A percentile compares a stretch with the other conserved stretches of the same genome.
These are phyloP conservation scores for Tolypocladium amazonense DNA, from an alignment of 2,329 filamentous ascomycete species.

Conservation along the genomic window DNA sequence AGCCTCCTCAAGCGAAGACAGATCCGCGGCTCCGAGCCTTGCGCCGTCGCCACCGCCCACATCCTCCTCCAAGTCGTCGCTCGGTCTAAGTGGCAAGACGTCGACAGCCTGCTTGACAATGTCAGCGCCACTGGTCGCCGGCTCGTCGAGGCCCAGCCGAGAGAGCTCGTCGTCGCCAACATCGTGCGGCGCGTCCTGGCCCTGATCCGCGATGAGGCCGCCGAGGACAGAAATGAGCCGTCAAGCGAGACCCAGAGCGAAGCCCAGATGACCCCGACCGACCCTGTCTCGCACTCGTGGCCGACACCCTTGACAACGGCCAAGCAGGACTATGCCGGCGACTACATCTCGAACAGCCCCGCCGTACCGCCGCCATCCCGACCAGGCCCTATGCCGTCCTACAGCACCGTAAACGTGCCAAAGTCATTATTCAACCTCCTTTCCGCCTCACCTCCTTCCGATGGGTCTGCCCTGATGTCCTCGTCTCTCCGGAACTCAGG, in stretches of 20 bases:
- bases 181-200: slow-evolving; percentile 85
- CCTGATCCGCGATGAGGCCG: slow-evolving; percentile 82
- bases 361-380: slow-evolving; percentile 24
- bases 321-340: slow-evolving; percentile 22
- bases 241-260: slow-evolving; percentile 50
- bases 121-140: slow-evolving; percentile 70
- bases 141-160: slow-evolving; percentile 73
- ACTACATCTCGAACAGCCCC: slow-evolving; percentile 15
- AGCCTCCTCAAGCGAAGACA: slow-evolving; percentile 86
- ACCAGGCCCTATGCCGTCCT: slow-evolving; percentile 50
- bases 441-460: slow-evolving; percentile 52
- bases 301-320: slow-evolving; percentile 17
- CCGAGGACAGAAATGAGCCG: slow-evolving; percentile 62
- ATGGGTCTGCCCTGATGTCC: slow-evolving; percentile 19
- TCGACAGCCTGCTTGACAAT: slow-evolving; percentile 67
- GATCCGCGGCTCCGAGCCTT: slow-evolving; percentile 77
- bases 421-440: slow-evolving; percentile 86
- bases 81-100: slow-evolving; percentile 66
- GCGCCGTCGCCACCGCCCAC: slow-evolving; percentile 83
- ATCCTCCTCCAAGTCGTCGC: slow-evolving; percentile 81
- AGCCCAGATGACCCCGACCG: slow-evolving; percentile 24
- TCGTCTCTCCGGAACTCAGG: slow-evolving; percentile 40
- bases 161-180: slow-evolving; percentile 88
- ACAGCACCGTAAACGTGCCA: slow-evolving; percentile 53
- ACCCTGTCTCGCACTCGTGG: slow-evolving; percentile 24